phyloP scores from a whole-genome alignment of 768 basidiomycete genomes.

The Trametes cubensis region DNA sequence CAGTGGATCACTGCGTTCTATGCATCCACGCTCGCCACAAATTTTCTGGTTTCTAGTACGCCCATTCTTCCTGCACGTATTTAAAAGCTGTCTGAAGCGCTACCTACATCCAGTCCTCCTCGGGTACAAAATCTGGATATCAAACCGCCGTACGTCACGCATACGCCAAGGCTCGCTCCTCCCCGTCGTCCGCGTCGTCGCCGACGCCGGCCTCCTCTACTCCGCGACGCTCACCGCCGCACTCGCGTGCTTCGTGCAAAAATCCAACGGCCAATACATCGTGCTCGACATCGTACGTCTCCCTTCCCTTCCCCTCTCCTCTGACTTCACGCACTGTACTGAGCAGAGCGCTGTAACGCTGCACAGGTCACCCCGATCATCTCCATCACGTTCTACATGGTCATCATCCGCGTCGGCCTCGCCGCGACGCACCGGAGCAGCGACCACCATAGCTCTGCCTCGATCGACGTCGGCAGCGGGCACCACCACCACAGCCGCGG shows the following conservation, averaged over 20 bases:
- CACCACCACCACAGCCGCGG: neutral
- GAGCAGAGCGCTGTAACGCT: neutral
- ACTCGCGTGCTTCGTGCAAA: constrained; percentile 29
- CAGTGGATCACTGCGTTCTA: constrained; percentile 32
- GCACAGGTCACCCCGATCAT: constrained; percentile 30
- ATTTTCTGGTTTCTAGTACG: constrained; percentile 29
- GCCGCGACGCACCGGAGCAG: constrained; percentile 1
- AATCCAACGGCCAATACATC: constrained; percentile 27
- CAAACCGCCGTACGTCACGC: constrained; percentile 16
- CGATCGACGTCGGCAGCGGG: neutral
- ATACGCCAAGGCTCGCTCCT: constrained; percentile 17
- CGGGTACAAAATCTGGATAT: constrained; percentile 32
- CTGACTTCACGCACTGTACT: too few relatives aligned
- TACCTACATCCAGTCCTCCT: constrained; percentile 23
- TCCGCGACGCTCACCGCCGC: constrained; percentile 29
- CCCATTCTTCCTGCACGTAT: neutral
- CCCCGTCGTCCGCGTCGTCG: constrained; percentile 30
- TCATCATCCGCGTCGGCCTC: constrained; percentile 29
- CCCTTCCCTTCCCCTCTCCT: neutral
- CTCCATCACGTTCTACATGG: constrained; percentile 33
- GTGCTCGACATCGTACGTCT: constrained; percentile 30
- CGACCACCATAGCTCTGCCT: neutral
- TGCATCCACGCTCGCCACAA: constrained; percentile 25
- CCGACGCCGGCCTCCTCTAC: constrained; percentile 32
- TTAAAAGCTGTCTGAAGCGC: neutral